These are phyloP conservation scores for Aschersonia sp. DNA, from an alignment of 2,329 filamentous ascomycete species.

Conservation along the genomic window DNA sequence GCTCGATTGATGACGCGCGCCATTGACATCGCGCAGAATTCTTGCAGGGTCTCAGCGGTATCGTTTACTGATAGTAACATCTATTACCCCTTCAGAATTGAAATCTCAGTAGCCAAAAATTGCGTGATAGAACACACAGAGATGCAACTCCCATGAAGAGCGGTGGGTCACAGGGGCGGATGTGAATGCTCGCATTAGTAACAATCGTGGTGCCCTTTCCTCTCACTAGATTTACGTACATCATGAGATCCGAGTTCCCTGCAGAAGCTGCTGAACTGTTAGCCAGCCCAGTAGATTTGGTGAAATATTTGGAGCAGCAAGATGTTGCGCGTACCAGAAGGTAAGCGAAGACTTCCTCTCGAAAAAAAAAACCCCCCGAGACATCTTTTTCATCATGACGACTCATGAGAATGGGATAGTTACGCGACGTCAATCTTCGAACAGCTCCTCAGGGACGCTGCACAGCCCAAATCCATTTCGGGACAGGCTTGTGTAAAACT, in stretches of 20 bases:
- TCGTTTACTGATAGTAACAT: too few relatives aligned
- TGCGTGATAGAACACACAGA: too few relatives aligned
- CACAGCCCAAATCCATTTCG: slow-evolving; percentile 38
- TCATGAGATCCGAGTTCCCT: slow-evolving; percentile 8
- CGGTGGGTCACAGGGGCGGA: neutral
- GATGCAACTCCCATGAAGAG: too few relatives aligned
- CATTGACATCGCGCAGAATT: too few relatives aligned
- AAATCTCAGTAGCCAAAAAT: too few relatives aligned
- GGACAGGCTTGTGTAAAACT: slow-evolving; percentile 43
- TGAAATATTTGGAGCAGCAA: slow-evolving; percentile 29
- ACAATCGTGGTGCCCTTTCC: too few relatives aligned
- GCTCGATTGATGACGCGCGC: too few relatives aligned
- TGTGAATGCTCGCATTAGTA: neutral
- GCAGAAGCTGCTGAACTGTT: slow-evolving; percentile 17
- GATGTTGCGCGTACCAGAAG: slow-evolving; percentile 16
- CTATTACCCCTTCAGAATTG: too few relatives aligned
- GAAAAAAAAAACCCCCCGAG: too few relatives aligned
- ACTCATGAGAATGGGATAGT: slow-evolving; percentile 4
- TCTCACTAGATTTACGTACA: neutral
- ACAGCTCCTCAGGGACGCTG: slow-evolving; percentile 31
- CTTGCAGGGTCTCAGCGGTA: too few relatives aligned
- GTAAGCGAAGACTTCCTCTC: slow-evolving; percentile 13
- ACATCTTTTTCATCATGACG: too few relatives aligned
- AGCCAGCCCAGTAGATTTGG: slow-evolving; percentile 20
- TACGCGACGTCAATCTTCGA: slow-evolving; percentile 28